Evolutionary conservation across 768 basidiomycete genomes (phyloP).

Genomic region (Hysterangium stoloniferum): DNA sequence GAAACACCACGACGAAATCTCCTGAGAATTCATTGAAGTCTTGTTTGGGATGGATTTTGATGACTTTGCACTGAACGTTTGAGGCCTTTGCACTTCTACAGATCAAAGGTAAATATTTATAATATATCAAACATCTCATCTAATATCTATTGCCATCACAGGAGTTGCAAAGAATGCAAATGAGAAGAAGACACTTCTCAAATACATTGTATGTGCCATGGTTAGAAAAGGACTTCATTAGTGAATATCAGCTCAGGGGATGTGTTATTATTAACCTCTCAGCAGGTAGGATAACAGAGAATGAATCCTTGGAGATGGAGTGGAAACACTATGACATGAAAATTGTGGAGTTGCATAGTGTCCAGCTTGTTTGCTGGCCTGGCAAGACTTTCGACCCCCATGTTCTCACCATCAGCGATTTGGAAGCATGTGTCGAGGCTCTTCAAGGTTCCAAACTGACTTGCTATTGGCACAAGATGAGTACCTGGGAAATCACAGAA

Average conservation of each 20-base stretch:
- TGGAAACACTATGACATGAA: conserved; percentile 1
- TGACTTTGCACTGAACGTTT: conserved; percentile 1
- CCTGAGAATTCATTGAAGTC: neutral
- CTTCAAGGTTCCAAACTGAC: neutral
- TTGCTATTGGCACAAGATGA: neutral
- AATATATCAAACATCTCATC: neutral
- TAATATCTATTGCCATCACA: neutral
- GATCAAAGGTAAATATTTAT: neutral
- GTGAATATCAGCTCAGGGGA: neutral
- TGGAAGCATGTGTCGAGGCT: neutral
- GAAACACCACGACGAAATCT: neutral
- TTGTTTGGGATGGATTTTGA: neutral
- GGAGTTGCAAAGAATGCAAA: neutral
- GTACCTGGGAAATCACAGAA: neutral
- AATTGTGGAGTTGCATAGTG: neutral
- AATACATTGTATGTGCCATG: neutral
- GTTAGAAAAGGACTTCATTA: neutral
- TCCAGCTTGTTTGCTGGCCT: neutral
- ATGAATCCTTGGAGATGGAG: neutral
- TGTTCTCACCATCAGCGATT: neutral
- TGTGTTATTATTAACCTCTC: too few species aligned
- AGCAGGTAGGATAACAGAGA: neutral
- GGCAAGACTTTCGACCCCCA: neutral
- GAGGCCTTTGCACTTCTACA: neutral
- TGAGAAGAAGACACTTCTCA: neutral